These are phyloP conservation scores for Yamagishiella unicocca DNA, from an alignment of 139 green algal genomes.

Conservation along the genomic window DNA sequence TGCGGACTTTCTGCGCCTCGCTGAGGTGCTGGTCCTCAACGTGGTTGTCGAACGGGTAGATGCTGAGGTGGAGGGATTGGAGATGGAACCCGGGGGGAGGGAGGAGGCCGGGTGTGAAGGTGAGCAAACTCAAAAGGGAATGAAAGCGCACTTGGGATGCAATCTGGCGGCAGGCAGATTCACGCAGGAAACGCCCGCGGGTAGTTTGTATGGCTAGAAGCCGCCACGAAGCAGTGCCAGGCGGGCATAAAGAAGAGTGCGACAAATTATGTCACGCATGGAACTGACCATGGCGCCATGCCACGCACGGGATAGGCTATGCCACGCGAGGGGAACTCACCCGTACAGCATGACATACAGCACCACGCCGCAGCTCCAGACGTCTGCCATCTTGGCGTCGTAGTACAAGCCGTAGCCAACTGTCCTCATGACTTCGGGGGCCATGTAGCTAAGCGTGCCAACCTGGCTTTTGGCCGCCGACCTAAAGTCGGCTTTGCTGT, in stretches of 20 bases:
- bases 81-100: background rate
- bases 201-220: too few relatives aligned
- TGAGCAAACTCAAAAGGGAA: too few relatives aligned
- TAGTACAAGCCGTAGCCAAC: slow-evolving; percentile 44
- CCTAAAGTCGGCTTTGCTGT: slow-evolving; percentile 83
- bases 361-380: slow-evolving; percentile 86
- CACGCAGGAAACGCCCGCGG: too few relatives aligned
- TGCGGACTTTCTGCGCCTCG: slow-evolving; percentile 42
- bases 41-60: slow-evolving; percentile 64
- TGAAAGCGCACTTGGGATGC: too few relatives aligned
- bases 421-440: slow-evolving; percentile 92
- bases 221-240: too few relatives aligned
- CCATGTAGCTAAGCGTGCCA: slow-evolving; percentile 96
- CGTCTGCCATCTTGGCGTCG: slow-evolving; percentile 73
- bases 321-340: too few relatives aligned
- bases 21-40: slow-evolving; percentile 35
- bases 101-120: background rate
- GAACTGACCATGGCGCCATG: too few relatives aligned
- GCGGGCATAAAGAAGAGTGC: too few relatives aligned
- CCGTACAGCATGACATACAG: slow-evolving; percentile 85
- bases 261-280: too few relatives aligned
- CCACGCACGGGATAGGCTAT: too few relatives aligned
- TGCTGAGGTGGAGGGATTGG: slow-evolving; percentile 11
- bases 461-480: slow-evolving; percentile 78
- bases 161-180: too few relatives aligned